phyloP scores from a whole-genome alignment of 2,329 filamentous ascomycete species.

The Xylaria sp. region DNA sequence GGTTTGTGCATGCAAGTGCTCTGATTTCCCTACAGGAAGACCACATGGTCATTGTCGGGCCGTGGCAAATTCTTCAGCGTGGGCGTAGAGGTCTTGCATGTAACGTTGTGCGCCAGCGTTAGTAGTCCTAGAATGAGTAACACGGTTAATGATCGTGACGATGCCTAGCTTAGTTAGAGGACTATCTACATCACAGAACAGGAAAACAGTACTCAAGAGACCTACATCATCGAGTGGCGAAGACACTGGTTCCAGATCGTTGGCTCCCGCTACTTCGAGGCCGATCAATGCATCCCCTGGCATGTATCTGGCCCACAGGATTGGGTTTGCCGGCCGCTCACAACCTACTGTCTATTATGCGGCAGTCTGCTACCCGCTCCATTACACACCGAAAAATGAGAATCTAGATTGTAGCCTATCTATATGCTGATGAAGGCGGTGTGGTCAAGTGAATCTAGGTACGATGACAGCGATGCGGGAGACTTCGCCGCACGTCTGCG shows the following conservation, averaged over 20 bases:
- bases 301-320: not conserved
- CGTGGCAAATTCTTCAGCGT: slow-evolving; percentile 2
- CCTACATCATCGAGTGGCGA: not conserved
- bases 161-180: slow-evolving; percentile 1
- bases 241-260: not conserved
- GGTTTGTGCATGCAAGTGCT: slow-evolving; percentile 1
- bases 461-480: slow-evolving; percentile 6
- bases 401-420: not conserved
- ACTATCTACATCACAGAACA: not conserved
- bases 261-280: not conserved
- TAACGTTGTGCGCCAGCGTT: slow-evolving; percentile 5
- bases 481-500: slow-evolving; percentile 10
- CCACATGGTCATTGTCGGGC: slow-evolving; percentile 6
- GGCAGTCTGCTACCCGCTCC: slow-evolving; percentile 3
- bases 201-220: not conserved
- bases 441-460: slow-evolving; percentile 3
- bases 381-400: not conserved
- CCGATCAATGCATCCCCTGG: not conserved
- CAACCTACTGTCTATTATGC: not conserved
- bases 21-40: not conserved
- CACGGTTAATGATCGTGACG: not conserved
- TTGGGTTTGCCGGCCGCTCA: not conserved
- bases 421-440: not conserved
- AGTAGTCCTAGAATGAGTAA: not conserved
- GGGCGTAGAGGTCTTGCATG: not conserved